Evolutionary conservation across 2,329 filamentous ascomycete species (phyloP).

Genomic region (Scedosporium apiospermum): DNA sequence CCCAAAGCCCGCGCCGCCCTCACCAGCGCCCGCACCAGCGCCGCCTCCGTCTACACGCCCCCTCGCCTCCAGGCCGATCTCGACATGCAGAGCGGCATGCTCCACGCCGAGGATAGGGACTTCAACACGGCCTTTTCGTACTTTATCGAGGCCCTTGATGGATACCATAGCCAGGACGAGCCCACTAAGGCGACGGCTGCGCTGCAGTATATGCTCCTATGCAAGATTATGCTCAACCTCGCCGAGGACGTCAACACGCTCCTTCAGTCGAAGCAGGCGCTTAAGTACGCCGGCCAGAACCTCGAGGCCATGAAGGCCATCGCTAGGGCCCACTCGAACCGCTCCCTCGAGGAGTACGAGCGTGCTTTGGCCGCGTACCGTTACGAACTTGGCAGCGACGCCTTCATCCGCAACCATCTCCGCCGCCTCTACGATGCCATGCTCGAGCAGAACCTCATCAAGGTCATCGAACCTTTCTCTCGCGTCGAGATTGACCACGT

Average conservation of each 20-base stretch:
- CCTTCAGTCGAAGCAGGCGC: constrained; percentile 90
- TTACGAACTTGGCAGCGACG: constrained; percentile 86
- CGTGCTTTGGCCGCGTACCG: constrained; percentile 81
- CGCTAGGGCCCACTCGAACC: constrained; percentile 87
- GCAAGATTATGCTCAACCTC: constrained; percentile 99
- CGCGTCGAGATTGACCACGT: constrained; percentile 95
- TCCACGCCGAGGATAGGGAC: constrained; percentile 96
- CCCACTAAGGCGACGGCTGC: constrained; percentile 85
- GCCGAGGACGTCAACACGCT: constrained; percentile 93
- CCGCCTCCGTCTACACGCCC: constrained; percentile 94
- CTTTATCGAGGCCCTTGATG: constrained; percentile 97
- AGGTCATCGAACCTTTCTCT: constrained; percentile 98
- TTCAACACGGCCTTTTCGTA: constrained; percentile 99
- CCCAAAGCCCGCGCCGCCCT: constrained; percentile 91
- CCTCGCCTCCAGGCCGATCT: constrained; percentile 90
- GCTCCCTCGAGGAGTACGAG: constrained; percentile 95
- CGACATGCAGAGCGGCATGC: constrained; percentile 98
- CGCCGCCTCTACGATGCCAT: constrained; percentile 95
- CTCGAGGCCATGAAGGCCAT: constrained; percentile 99
- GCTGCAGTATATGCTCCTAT: constrained; percentile 97
- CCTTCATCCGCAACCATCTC: constrained; percentile 95
- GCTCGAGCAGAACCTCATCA: constrained; percentile 98
- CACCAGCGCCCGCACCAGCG: constrained; percentile 87
- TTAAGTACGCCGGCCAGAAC: constrained; percentile 91
- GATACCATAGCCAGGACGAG: constrained; percentile 90